Evolutionary conservation across 2,329 filamentous ascomycete genomes (phyloP).

Genomic region (Grosmannia serpens): DNA sequence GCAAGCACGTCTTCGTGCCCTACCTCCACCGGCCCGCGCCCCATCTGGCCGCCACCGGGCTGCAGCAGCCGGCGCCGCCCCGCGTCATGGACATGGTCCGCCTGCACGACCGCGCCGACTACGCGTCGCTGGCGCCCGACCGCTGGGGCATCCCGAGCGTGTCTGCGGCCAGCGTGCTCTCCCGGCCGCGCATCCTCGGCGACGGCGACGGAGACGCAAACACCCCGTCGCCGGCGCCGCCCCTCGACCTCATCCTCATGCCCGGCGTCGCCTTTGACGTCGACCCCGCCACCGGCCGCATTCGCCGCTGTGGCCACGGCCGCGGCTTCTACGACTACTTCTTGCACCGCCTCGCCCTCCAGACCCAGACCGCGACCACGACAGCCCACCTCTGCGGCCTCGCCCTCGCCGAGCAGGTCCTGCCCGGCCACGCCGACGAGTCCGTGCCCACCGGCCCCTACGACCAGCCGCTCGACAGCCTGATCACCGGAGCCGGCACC

Average conservation of each 20-base stretch:
- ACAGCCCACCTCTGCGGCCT: constrained; percentile 57
- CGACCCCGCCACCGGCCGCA: constrained; percentile 35
- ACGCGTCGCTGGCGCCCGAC: constrained; percentile 63
- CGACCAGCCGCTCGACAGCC: constrained; percentile 70
- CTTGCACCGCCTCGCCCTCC: constrained; percentile 56
- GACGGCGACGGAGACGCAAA: constrained; percentile 30
- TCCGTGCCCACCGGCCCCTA: constrained; percentile 62
- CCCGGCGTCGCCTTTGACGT: constrained; percentile 87
- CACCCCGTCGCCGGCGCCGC: constrained; percentile 24
- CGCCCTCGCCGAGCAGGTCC: constrained; percentile 75
- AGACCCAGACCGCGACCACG: constrained; percentile 18
- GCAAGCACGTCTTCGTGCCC: constrained; percentile 84
- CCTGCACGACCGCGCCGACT: constrained; percentile 62
- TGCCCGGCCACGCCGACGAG: constrained; percentile 40
- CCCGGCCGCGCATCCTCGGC: constrained; percentile 63
- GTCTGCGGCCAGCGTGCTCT: constrained; percentile 48
- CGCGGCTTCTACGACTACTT: constrained; percentile 97
- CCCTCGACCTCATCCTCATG: constrained; percentile 78
- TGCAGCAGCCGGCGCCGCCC: constrained; percentile 26
- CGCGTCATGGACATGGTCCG: constrained; percentile 92
- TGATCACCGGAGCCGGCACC: constrained; percentile 58
- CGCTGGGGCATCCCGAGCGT: constrained; percentile 94
- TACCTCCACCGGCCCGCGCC: constrained; percentile 60
- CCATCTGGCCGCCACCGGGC: constrained; percentile 8
- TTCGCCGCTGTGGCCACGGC: constrained; percentile 79